Evolutionary conservation across 2,329 filamentous ascomycete genomes (phyloP), one percentile per base, ranked within the genome.

Genomic region (Cladobotryum protrusum): DNA sequence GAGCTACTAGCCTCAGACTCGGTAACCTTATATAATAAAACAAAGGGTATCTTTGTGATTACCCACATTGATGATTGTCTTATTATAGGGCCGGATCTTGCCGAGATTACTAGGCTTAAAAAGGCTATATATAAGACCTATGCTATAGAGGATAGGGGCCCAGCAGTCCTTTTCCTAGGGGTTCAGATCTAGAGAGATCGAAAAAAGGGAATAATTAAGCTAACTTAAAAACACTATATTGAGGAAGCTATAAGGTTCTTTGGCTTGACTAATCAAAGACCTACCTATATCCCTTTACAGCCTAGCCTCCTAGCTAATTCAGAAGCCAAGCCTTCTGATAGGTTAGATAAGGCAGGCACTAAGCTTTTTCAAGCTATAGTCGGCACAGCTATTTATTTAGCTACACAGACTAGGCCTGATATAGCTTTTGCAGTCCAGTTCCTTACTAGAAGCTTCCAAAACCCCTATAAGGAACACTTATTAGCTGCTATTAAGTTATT

Each of bases 201-300:
- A 17, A 20, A 39, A 20, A 32, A 50, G 20, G 11, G 3, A 47
- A 24, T 32, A n/a, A n/a, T 35, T 19, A 15, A 20, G 24, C 20
- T 19, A 42, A 33, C 5, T 45, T 40, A 32, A 42, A n/a, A 43
- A 43, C 9, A 36, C 45, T 43, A 45, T 17, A 42, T 42, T 7
- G 18, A 17, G 7, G 18, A 17, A 42, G n/a, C 14, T 42, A 42
- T 42, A 42, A 17, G 18, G 18, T 42, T 42, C 13, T 17, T 42
- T 18, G 49, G 19, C 4, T 48, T 49, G 2, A 42, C 5, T 48
- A 48, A 49, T 52, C 18, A 35, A 49, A 35, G 13, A 49, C 39
- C 18, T 4, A 42, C 4, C 18, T 42, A 42, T 14, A 36, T 36
- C 12, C 15, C 12, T 36, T 36, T 36, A 36, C 12, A 36, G n/a